These are phyloP conservation scores for Spathaspora sp. DNA, from an alignment of 1,139 yeast genomes.

Conservation along the genomic window DNA sequence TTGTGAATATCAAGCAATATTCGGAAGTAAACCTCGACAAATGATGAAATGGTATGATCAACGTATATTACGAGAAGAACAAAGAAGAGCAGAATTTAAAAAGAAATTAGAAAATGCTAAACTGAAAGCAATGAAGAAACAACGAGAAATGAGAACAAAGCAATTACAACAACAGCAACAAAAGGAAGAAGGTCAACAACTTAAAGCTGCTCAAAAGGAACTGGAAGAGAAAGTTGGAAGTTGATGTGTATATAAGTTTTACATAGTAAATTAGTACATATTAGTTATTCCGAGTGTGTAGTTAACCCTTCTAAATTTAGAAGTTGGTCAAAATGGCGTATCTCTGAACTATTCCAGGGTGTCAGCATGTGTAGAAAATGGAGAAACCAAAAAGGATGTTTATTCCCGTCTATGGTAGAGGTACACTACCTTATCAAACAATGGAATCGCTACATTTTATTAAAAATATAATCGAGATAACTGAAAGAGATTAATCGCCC, in stretches of 20 bases:
- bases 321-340: no score
- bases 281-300: no score
- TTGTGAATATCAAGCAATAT: slow-evolving; percentile 59
- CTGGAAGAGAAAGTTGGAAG: not conserved
- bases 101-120: slow-evolving; percentile 38
- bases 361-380: no score
- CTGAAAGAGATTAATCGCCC: no score
- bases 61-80: slow-evolving; percentile 33
- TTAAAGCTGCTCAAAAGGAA: not conserved
- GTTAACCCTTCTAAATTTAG: no score
- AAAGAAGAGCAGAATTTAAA: slow-evolving; percentile 33
- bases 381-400: no score
- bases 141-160: slow-evolving; percentile 26
- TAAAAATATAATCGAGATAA: no score
- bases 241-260: not conserved
- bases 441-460: no score
- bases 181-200: slow-evolving; percentile 4
- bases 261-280: no score
- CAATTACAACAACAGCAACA: slow-evolving; percentile 14
- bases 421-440: no score
- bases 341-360: no score
- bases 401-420: no score
- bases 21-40: slow-evolving; percentile 20
- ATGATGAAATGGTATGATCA: slow-evolving; percentile 28
- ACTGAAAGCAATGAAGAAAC: slow-evolving; percentile 34